Evolutionary conservation across 441 rosid genomes (phyloP), one percentile per base, ranked within the genome.

Genomic region (Populus hybrid): DNA sequence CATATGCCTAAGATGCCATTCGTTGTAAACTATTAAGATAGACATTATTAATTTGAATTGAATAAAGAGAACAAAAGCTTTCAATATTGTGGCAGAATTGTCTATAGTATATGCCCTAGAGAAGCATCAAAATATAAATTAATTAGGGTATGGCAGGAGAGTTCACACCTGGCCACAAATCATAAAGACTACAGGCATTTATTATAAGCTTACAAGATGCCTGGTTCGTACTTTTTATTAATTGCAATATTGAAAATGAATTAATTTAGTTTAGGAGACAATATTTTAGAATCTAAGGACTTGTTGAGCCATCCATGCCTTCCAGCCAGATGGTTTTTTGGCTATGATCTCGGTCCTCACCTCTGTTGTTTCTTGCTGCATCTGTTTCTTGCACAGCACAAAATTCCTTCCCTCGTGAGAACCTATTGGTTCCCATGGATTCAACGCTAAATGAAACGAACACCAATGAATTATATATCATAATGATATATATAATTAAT

Each of bases 311-410:
- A 86, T 8, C 14, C 57, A 46, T 34, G 89, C 83, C 79, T 84
- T 90, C 93, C 94, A 90, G 23, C 90, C 85, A 38, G 83, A 71
- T 0, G 82, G 74, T 82, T 86, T 87, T 5, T 18, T 79, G 16
- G 70, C 23, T 18, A 75, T 50, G 69, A 78, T 78, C 24, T 77
- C 76, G 2, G 86, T 30, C 73, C 83, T 78, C 18, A 70, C 84
- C 67, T 83, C 85, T 4, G 84, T 80, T 75, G 36, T 86, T 36
- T 83, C 83, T n/a, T 82, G 78, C 10, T 85, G 71, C 76, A 28
- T 10, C 73, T 85, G 82, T 80, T 86, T 86, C 89, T 87, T 88
- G 87, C 88, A 89, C n/a, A 89, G 77, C 78, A 89, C 85, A 76
- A 88, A 89, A 74, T 72, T 85, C 73, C 92, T 85, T 68, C 85